Conservation (phyloP, 176 grass and related monocot genomes). For the Saccharum officinarum region DNA sequence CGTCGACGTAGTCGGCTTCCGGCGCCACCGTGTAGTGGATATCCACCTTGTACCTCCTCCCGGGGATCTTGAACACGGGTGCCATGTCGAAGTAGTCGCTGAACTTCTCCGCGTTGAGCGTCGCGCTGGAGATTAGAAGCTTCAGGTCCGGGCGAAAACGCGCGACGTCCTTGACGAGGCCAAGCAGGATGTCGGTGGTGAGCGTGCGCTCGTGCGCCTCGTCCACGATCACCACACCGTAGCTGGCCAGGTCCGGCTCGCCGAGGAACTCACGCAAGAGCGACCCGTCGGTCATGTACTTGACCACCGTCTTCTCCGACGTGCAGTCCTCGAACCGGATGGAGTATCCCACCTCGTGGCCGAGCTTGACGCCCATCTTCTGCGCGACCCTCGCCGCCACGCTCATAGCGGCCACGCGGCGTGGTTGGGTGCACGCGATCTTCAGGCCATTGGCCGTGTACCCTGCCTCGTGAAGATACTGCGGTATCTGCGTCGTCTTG, state of each 20-base stretch:
- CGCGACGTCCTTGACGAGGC: conserved; percentile 65
- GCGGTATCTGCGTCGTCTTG: conserved; percentile 75
- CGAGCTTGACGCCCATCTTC: conserved; percentile 67
- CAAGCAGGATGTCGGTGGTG: conserved; percentile 67
- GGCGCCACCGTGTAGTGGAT: conserved; percentile 59
- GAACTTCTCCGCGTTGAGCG: conserved; percentile 69
- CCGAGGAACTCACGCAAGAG: conserved; percentile 61
- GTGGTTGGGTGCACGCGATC: conserved; percentile 68
- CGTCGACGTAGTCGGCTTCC: conserved; percentile 64
- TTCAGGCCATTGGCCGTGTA: conserved; percentile 27
- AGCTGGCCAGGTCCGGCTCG: conserved; percentile 63
- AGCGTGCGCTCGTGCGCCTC: conserved; percentile 72
- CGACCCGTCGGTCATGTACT: conserved; percentile 70
- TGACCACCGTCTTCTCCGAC: conserved; percentile 55
- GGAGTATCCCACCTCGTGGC: conserved; percentile 67
- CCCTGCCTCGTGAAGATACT: conserved; percentile 64
- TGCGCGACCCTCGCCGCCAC: conserved; percentile 59
- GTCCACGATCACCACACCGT: conserved; percentile 69
- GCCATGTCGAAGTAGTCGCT: conserved; percentile 60
- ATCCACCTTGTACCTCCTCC: conserved; percentile 52
- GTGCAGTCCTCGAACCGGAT: conserved; percentile 85
- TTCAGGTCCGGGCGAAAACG: conserved; percentile 52
- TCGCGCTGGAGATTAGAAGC: conserved; percentile 63
- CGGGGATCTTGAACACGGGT: conserved; percentile 60
- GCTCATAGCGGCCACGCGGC: conserved; percentile 65